A percentile compares a stretch with the other conserved stretches of the same genome.
These are phyloP conservation scores for Musa beccarii DNA, from an alignment of 176 grass and related monocot genomes.

Conservation along the genomic window DNA sequence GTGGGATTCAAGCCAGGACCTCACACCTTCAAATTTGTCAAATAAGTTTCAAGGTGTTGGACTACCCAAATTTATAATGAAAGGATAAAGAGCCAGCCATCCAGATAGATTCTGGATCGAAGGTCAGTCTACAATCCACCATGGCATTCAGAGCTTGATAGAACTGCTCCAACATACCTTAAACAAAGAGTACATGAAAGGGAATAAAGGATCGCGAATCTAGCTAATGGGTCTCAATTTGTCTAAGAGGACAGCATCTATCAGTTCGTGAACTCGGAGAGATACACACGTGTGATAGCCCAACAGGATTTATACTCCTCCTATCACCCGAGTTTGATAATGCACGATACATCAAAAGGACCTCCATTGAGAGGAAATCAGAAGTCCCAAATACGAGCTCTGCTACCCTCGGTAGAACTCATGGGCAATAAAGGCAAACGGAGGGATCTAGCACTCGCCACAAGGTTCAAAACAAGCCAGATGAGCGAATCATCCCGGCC, in stretches of 20 bases:
- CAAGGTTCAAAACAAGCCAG: background rate
- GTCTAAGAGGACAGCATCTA: no score
- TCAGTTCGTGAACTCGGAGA: no score
- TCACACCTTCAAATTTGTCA: no score
- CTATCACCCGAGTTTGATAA: background rate
- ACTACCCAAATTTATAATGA: no score
- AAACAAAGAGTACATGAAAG: background rate
- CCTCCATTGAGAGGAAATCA: background rate
- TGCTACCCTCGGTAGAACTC: background rate
- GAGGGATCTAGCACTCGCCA: no score
- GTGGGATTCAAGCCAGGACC: no score
- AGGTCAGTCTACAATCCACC: background rate
- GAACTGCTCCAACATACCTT: background rate
- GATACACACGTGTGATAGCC: no score
- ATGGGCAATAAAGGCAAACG: background rate
- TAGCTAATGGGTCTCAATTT: background rate
- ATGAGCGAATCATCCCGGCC: background rate
- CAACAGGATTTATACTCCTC: no score
- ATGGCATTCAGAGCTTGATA: background rate
- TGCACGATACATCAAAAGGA: background rate
- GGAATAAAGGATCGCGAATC: background rate
- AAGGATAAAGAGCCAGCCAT: background rate
- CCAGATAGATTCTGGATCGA: background rate
- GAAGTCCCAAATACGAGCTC: background rate
- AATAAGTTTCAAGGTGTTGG: no score